These are phyloP conservation scores for Pleurotus giganteus DNA, from an alignment of 768 basidiomycete species.

Conservation along the genomic window DNA sequence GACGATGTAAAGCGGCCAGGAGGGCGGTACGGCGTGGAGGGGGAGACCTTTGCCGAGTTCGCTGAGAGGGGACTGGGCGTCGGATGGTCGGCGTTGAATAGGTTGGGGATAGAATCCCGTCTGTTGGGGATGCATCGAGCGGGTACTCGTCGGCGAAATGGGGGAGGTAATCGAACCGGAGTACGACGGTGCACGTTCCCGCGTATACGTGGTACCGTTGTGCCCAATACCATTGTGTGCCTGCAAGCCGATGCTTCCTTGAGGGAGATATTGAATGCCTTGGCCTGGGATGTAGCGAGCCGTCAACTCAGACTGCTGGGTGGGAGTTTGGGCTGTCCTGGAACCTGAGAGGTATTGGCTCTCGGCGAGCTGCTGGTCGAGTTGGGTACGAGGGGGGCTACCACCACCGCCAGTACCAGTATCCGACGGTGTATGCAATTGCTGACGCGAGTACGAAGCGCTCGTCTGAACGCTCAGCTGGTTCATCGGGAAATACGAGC, in stretches of 20 bases:
- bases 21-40: conserved; percentile 74
- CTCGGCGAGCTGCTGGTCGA: conserved; percentile 46
- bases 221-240: conserved; percentile 19
- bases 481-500: conserved; percentile 60
- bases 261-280: conserved; percentile 57
- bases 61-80: conserved; percentile 32
- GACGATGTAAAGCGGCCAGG: conserved; percentile 92
- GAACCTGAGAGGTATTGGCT: conserved; percentile 32
- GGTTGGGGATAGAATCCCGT: conserved; percentile 37
- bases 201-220: conserved; percentile 32
- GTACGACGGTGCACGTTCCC: conserved; percentile 41
- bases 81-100: conserved; percentile 37
- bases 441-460: conserved; percentile 45
- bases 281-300: conserved; percentile 66
- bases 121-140: conserved; percentile 42
- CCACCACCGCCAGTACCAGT: conserved; percentile 48
- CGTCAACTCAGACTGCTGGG: conserved; percentile 37
- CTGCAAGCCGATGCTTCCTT: conserved; percentile 24
- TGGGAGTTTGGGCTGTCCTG: conserved; percentile 13
- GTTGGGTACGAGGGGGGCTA: conserved; percentile 43
- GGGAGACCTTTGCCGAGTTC: conserved; percentile 90
- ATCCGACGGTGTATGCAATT: conserved; percentile 62
- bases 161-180: conserved; percentile 45
- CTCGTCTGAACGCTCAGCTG: conserved; percentile 49
- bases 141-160: conserved; percentile 47